Evolutionary conservation across 108 stramenopile genomes (phyloP).

Genomic region (Discostella pseudostelligera): DNA sequence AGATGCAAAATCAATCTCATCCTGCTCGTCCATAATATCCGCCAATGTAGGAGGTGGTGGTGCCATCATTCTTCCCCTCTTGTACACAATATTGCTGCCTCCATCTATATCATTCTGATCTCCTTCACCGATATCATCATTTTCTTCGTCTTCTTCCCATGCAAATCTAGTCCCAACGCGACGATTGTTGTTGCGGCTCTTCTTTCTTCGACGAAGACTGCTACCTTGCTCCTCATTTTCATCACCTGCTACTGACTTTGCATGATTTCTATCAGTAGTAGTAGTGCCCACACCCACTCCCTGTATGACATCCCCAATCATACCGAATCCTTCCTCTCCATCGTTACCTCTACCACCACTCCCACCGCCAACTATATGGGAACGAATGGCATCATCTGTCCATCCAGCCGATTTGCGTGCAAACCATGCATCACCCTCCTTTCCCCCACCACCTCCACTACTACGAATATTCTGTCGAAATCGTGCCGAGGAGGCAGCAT

Average conservation of each 20-base stretch:
- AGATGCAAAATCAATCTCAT: constrained; percentile 29
- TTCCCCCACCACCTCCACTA: constrained; percentile 12
- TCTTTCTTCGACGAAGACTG: not conserved
- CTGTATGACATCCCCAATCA: constrained; percentile 40
- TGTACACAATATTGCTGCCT: not conserved
- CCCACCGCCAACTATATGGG: constrained; percentile 32
- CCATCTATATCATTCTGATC: constrained; percentile 25
- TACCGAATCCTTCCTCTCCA: constrained; percentile 4
- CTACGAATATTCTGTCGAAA: constrained; percentile 26
- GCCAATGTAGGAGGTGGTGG: constrained; percentile 18
- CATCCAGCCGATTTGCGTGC: constrained; percentile 31
- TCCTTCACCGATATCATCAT: constrained; percentile 13
- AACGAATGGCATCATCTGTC: constrained; percentile 38
- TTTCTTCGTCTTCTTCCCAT: constrained; percentile 33
- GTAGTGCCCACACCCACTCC: not conserved
- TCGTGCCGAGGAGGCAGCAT: constrained; percentile 37
- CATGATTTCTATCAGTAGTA: constrained; percentile 7
- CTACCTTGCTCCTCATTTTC: not conserved
- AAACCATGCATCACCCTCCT: constrained; percentile 28
- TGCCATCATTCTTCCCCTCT: not conserved
- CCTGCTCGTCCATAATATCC: constrained; percentile 48
- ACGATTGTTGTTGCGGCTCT: constrained; percentile 3
- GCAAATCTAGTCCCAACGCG: constrained; percentile 18
- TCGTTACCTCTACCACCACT: constrained; percentile 3
- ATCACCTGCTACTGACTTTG: not conserved